A percentile compares a stretch with the other conserved stretches of the same genome.
phyloP scores from a whole-genome alignment of 495 filamentous ascomycete genomes.

The Parathielavia appendiculata region DNA sequence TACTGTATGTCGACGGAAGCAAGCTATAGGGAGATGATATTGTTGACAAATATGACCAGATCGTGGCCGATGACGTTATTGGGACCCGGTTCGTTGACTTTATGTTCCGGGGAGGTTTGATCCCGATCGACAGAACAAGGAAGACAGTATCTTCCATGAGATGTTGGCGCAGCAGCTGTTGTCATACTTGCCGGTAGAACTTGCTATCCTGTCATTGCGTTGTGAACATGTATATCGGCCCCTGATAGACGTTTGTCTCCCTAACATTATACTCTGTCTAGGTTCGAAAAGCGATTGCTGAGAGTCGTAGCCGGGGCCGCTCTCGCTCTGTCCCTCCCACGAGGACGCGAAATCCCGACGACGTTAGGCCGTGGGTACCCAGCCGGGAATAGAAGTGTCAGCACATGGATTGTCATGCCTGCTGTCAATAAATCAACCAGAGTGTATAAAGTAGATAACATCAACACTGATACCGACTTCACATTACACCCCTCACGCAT shows the following conservation, averaged over 20 bases:
- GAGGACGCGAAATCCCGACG: slow-evolving; percentile 11
- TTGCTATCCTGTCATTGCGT: slow-evolving; percentile 39
- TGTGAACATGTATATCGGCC: slow-evolving; percentile 33
- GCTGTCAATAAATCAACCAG: slow-evolving; percentile 37
- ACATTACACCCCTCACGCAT: no score
- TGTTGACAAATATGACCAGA: slow-evolving; percentile 19
- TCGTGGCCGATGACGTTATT: slow-evolving; percentile 27
- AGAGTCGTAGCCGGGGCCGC: slow-evolving; percentile 12
- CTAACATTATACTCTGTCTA: not conserved
- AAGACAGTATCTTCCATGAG: slow-evolving; percentile 43
- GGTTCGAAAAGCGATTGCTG: slow-evolving; percentile 26
- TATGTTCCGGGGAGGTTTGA: slow-evolving; percentile 32
- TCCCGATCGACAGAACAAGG: slow-evolving; percentile 34
- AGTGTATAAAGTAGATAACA: no score
- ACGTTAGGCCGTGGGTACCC: slow-evolving; percentile 38
- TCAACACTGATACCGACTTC: no score
- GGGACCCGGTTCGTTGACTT: slow-evolving; percentile 20
- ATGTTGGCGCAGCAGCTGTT: slow-evolving; percentile 47
- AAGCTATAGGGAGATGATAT: not conserved
- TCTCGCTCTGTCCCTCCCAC: slow-evolving; percentile 4
- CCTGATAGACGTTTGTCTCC: no score
- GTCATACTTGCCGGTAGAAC: slow-evolving; percentile 39
- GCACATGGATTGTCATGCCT: slow-evolving; percentile 49
- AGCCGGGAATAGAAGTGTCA: slow-evolving; percentile 41
- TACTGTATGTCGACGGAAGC: slow-evolving; percentile 23